These are phyloP conservation scores for Chalaropsis ovoidea DNA, from an alignment of 2,329 filamentous ascomycete genomes.

Conservation along the genomic window DNA sequence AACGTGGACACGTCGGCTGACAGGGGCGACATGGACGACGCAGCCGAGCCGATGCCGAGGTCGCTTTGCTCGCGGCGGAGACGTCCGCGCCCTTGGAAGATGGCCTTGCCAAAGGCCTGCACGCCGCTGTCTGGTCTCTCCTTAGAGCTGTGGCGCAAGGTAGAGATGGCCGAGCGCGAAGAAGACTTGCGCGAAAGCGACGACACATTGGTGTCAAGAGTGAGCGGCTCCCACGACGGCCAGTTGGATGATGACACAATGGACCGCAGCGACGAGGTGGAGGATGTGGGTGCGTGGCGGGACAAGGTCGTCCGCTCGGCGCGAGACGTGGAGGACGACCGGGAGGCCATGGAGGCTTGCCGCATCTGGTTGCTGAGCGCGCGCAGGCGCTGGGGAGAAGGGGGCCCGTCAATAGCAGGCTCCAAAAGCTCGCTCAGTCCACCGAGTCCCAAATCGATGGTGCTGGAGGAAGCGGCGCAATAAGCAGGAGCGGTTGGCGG, in stretches of 20 bases:
- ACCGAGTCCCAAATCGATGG: conserved; percentile 11
- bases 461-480: conserved; percentile 12
- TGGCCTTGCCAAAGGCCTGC: conserved; percentile 48
- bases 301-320: conserved; percentile 19
- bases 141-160: conserved; percentile 37
- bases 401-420: conserved; percentile 50
- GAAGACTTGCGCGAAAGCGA: conserved; percentile 49
- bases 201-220: conserved; percentile 43
- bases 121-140: conserved; percentile 48
- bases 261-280: conserved; percentile 46
- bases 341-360: conserved; percentile 37
- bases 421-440: conserved; percentile 41
- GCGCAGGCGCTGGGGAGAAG: conserved; percentile 50
- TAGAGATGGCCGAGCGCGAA: conserved; percentile 44
- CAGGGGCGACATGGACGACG: conserved; percentile 15
- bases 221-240: conserved; percentile 27
- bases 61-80: conserved; percentile 43
- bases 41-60: not conserved
- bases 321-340: conserved; percentile 23
- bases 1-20: not conserved
- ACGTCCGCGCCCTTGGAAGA: conserved; percentile 46
- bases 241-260: conserved; percentile 28
- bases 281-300: conserved; percentile 42
- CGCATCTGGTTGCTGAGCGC: conserved; percentile 51
- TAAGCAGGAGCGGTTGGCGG: conserved; percentile 21